Evolutionary conservation across 495 filamentous ascomycete species (phyloP).

Genomic region (Neurospora sp.): DNA sequence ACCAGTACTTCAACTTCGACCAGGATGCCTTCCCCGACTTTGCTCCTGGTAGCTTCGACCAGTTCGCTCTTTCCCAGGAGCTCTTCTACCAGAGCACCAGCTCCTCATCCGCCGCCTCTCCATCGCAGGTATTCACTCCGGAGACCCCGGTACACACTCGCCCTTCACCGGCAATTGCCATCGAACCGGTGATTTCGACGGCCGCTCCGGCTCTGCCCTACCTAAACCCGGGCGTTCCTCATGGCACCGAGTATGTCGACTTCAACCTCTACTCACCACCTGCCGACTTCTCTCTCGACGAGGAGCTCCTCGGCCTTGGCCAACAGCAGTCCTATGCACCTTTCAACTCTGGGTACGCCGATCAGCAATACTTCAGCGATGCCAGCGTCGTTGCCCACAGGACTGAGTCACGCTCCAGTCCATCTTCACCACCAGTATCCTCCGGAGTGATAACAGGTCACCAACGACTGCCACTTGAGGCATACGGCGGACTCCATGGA

Average conservation of each 20-base stretch:
- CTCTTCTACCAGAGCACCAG: constrained; percentile 28
- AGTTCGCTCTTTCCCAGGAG: constrained; percentile 25
- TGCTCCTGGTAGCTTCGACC: constrained; percentile 24
- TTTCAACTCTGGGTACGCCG: not conserved
- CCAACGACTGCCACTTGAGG: not conserved
- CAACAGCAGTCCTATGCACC: constrained; percentile 1
- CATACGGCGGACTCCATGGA: not conserved
- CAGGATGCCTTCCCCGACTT: constrained; percentile 19
- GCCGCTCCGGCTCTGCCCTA: constrained; percentile 29
- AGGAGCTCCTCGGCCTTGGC: constrained; percentile 23
- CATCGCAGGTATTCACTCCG: constrained; percentile 28
- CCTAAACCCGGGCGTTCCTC: constrained; percentile 26
- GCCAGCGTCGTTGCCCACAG: constrained; percentile 3
- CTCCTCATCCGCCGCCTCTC: constrained; percentile 23
- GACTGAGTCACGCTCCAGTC: constrained; percentile 8
- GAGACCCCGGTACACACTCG: constrained; percentile 7
- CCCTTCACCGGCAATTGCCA: constrained; percentile 10
- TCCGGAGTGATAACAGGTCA: not conserved
- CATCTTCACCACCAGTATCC: not conserved
- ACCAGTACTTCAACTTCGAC: constrained; percentile 30
- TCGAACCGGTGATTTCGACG: constrained; percentile 6
- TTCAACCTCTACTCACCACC: constrained; percentile 42
- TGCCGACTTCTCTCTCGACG: constrained; percentile 30
- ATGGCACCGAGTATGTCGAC: constrained; percentile 37
- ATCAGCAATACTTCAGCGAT: not conserved